Percentiles rank a stretch among this genome's conserved stretches.
These are phyloP conservation scores for Potentilla sterilis DNA, from an alignment of 306 rosid genomes.

Conservation along the genomic window DNA sequence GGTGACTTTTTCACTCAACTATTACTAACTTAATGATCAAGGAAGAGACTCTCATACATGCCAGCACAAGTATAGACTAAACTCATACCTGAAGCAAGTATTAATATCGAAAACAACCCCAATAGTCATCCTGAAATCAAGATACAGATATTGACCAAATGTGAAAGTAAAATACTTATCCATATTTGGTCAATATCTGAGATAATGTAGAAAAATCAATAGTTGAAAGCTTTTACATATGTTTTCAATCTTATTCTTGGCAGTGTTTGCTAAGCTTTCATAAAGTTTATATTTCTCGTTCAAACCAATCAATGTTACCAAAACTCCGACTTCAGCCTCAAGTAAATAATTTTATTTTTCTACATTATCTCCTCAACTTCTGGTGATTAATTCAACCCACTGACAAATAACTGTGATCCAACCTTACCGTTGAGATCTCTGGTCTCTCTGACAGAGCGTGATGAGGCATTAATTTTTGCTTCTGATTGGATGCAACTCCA, in stretches of 20 bases:
- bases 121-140: not conserved
- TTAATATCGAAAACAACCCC: not conserved
- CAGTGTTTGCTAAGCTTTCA: not conserved
- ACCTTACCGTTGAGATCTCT: slow-evolving; percentile 29
- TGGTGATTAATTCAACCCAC: not conserved
- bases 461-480: slow-evolving; percentile 35
- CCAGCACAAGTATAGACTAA: not conserved
- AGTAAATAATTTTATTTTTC: not conserved
- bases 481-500: slow-evolving; percentile 69
- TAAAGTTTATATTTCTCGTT: not conserved
- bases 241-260: not conserved
- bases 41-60: not conserved
- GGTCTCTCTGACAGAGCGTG: slow-evolving; percentile 26
- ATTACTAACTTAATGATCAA: not conserved
- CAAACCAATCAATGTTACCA: not conserved
- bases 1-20: not conserved
- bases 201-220: not conserved
- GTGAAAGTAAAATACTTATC: not conserved
- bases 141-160: not conserved
- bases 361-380: not conserved
- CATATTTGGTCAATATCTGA: not conserved
- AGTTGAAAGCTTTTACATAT: not conserved
- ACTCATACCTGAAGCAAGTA: not conserved
- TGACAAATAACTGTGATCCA: not conserved
- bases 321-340: not conserved